Evolutionary conservation across 1,284 basidiomycete species (phyloP).

Genomic region (Gymnopus androsaceus): DNA sequence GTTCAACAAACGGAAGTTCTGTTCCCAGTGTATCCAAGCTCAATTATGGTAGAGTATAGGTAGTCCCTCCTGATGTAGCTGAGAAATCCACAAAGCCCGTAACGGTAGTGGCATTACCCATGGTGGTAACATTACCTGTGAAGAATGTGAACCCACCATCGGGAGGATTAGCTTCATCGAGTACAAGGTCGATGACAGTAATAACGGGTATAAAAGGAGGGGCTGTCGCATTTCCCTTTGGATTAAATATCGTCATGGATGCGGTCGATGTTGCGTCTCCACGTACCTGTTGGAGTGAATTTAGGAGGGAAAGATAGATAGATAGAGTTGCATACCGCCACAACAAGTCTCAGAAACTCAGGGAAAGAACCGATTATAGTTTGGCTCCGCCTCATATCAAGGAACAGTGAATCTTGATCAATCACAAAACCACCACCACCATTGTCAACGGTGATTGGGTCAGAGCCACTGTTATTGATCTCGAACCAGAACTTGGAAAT

Average conservation of each 20-base stretch:
- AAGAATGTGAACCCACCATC: neutral
- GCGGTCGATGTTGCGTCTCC: neutral
- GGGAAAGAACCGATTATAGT: neutral
- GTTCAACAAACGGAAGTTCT: too few species aligned
- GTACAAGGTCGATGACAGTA: neutral
- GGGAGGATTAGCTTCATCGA: neutral
- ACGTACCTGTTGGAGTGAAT: neutral
- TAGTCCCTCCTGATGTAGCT: too few species aligned
- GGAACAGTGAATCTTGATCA: constrained; percentile 5
- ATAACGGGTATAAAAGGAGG: neutral
- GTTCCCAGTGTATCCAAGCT: too few species aligned
- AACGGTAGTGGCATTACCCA: too few species aligned
- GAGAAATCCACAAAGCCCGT: too few species aligned
- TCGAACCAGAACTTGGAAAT: constrained; percentile 10
- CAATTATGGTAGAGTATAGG: too few species aligned
- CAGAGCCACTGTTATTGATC: neutral
- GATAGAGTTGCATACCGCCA: neutral
- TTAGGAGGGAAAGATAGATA: neutral
- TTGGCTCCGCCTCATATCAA: neutral
- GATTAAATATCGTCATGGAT: neutral
- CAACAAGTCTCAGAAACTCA: neutral
- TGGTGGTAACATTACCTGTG: neutral
- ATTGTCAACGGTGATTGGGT: constrained; percentile 6
- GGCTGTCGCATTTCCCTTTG: neutral
- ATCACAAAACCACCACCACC: constrained; percentile 3